Evolutionary conservation across 352 stramenopile species (phyloP), one percentile per base, ranked within the genome.

Genomic region (Aphanomyces astaci): DNA sequence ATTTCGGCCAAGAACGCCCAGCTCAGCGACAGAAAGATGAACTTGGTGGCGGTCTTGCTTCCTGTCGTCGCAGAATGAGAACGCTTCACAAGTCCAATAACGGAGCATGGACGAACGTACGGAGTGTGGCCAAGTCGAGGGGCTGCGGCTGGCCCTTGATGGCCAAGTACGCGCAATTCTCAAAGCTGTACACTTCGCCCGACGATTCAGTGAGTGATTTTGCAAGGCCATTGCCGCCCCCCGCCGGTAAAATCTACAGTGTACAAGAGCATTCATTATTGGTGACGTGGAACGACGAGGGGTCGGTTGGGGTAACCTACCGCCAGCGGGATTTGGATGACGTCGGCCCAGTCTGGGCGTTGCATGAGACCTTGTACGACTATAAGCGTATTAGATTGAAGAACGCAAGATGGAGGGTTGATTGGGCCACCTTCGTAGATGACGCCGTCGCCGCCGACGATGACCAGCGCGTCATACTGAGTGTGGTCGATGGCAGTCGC

Each of bases 1-100:
- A 92, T 78, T 51, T 95, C 85, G 3, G 85, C 85, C 43, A 94
- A 86, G 24, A 87, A 82, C 4, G 82, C 88, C 87, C 87, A 96
- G 68, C 90, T 81, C 15, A 94, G 52, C 22, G 83, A 91, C 62
- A 95, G 68, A 67, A 95, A 94, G 27, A 81, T 86, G 56, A 36
- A 87, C 2, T 5, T 36, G 1, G 24, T 39, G 15, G 10, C 17
- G 11, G 56, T 32, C 22, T 32, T 48, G 25, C 48, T 53, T 11
- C 56, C 56, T 65, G 32, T 30, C 13, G 25, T 9, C 45, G 22
- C 19, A 25, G 13, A 19, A 24, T 53, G 45, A 53, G 22, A 53
- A 19, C 22, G 4, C 13, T 7, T n/a, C 9, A 25, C 11, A 25
- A 25, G 10, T 25, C 22, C 48, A 55, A 11, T 55, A 10, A 30